Conservation (phyloP, 768 basidiomycete genomes). For the Hypsizygus marmoreus region DNA sequence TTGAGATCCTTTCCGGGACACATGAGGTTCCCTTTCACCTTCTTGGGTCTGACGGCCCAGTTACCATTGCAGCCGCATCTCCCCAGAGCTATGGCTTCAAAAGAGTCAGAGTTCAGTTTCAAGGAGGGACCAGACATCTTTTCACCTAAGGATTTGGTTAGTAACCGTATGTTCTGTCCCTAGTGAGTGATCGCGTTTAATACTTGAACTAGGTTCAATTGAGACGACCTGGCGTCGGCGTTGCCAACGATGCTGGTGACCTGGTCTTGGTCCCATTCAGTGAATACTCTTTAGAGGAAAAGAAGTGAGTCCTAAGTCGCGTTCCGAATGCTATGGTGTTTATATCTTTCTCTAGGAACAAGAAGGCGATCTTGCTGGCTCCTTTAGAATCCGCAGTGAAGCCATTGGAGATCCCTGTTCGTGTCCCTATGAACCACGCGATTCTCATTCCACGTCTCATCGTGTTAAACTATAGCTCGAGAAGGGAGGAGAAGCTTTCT, state of each 20-base stretch:
- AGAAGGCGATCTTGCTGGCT: slow-evolving; percentile 66
- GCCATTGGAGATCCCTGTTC: slow-evolving; percentile 55
- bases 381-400: slow-evolving; percentile 53
- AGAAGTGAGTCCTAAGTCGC: slow-evolving; percentile 53
- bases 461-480: slow-evolving; percentile 41
- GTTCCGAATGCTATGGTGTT: too few relatives aligned
- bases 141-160: slow-evolving; percentile 66
- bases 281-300: slow-evolving; percentile 71
- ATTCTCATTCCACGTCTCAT: not conserved
- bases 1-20: not conserved
- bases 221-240: slow-evolving; percentile 63
- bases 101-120: slow-evolving; percentile 50
- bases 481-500: slow-evolving; percentile 76
- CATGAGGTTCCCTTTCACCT: slow-evolving; percentile 57
- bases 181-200: not conserved
- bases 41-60: slow-evolving; percentile 59
- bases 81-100: slow-evolving; percentile 22
- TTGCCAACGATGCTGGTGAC: slow-evolving; percentile 70
- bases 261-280: slow-evolving; percentile 66
- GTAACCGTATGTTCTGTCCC: not conserved
- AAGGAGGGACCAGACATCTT: slow-evolving; percentile 62
- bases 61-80: slow-evolving; percentile 42
- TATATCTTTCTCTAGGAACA: slow-evolving; percentile 50
- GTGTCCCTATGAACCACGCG: slow-evolving; percentile 17
- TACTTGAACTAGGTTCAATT: slow-evolving; percentile 47